Conservation (phyloP, 2,329 filamentous ascomycete species). For the Penicillium brevicompactum region DNA sequence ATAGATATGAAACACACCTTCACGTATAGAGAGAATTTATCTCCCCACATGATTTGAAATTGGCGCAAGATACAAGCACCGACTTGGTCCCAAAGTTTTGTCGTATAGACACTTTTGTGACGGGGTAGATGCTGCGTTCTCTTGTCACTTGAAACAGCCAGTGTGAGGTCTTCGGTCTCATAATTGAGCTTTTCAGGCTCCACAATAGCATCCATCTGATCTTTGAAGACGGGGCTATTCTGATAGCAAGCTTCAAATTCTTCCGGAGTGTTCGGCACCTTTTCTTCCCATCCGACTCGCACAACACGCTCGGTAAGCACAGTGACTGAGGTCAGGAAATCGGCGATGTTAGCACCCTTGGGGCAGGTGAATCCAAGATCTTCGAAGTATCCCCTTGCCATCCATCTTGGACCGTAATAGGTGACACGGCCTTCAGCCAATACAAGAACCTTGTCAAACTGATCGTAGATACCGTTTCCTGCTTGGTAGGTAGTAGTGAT, state of each 20-base stretch:
- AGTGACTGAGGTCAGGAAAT: conserved; percentile 67
- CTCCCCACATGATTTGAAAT: conserved; percentile 55
- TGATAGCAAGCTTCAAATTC: conserved; percentile 54
- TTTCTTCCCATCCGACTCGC: conserved; percentile 31
- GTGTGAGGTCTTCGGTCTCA: conserved; percentile 32
- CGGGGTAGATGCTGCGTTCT: conserved; percentile 35
- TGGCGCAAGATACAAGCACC: conserved; percentile 48
- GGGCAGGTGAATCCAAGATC: conserved; percentile 63
- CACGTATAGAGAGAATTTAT: conserved; percentile 51
- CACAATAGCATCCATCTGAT: conserved; percentile 54
- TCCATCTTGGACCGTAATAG: conserved; percentile 62
- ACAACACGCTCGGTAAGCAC: conserved; percentile 54
- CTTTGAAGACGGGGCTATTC: conserved; percentile 50
- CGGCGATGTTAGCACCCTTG: conserved; percentile 64
- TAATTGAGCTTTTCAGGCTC: conserved; percentile 31
- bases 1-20: conserved; percentile 30
- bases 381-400: conserved; percentile 66
- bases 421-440: conserved; percentile 65
- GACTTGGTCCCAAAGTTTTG: conserved; percentile 43
- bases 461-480: conserved; percentile 66
- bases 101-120: conserved; percentile 33
- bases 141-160: conserved; percentile 35
- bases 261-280: conserved; percentile 36
- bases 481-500: conserved; percentile 70
- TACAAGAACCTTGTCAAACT: conserved; percentile 70